These are phyloP conservation scores for Eucalyptus caleyi DNA, from an alignment of 345 rosid genomes.

Conservation along the genomic window DNA sequence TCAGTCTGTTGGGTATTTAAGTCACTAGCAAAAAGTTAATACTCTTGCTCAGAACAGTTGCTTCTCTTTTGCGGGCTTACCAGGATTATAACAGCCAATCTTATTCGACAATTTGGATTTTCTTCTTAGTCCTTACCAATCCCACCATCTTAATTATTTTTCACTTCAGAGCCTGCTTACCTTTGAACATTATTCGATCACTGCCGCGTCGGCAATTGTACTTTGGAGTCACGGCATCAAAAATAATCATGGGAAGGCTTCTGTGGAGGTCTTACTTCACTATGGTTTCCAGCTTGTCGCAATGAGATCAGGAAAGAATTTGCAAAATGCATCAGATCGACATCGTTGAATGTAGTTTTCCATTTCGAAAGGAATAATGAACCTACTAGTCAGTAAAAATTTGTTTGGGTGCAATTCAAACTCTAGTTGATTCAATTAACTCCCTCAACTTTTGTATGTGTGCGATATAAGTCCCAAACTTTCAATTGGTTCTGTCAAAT, in stretches of 20 bases:
- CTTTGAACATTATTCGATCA: neutral
- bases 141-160: neutral
- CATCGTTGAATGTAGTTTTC: neutral
- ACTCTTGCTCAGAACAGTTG: neutral
- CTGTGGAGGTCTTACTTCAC: neutral
- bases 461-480: neutral
- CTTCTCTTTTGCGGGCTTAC: neutral
- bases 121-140: neutral
- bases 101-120: neutral
- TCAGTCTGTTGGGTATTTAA: neutral
- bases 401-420: too few species aligned
- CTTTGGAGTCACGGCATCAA: neutral
- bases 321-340: neutral
- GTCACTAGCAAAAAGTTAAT: neutral
- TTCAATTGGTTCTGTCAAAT: neutral
- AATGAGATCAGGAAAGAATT: neutral
- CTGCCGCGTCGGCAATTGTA: neutral
- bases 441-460: neutral
- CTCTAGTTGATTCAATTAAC: neutral
- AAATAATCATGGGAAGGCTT: neutral
- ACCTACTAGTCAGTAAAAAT: neutral
- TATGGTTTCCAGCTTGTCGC: neutral
- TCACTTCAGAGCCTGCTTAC: neutral
- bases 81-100: neutral
- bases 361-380: neutral